Evolutionary conservation across 2,329 filamentous ascomycete genomes (phyloP), one percentile per base, ranked within the genome.

Genomic region (Xylariaceae sp.): DNA sequence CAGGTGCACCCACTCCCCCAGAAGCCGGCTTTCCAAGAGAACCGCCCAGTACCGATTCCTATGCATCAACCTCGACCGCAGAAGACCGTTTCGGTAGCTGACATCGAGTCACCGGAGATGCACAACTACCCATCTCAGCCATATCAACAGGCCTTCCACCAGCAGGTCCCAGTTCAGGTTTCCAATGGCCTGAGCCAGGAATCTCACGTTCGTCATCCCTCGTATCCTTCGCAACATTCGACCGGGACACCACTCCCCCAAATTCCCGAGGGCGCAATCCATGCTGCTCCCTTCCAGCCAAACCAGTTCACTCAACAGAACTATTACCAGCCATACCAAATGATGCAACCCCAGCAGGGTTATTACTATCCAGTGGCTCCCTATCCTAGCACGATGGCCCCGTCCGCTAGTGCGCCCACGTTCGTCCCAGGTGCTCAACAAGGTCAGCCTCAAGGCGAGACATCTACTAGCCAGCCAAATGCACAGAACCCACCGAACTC

Each of bases 31-130:
- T 81, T 83, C 71, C 79, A 84, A 63, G 83, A 87, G 68, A 85
- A 79, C 63, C 76, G 80, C 43, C 73, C 79, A 4, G 78, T 71
- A 61, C 73, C 76, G 43, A 77, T 84, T 63, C 84, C 91, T 0
- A 96, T 98, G 87, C 91, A 98, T 71, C 95, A 98, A 71, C 95
- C 95, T 54, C 89, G 91, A 50, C 93, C 95, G 7, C 93, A 98
- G 73, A 98, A 98, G 79, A 83, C 92, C 5, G 91, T 98, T 29
- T 97, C 93, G 9, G 87, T 98, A 56, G 90, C 91, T 54, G 92
- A 91, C 67, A 96, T 98, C 65, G 95, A 98, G 73, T 90, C 90
- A 7, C 91, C 93, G 3, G 86, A 84, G 4, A 81, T 76, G 65
- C 70, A 74, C 55, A 73, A 72, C 49, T 79, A 78, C 66, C 80